phyloP scores from a whole-genome alignment of 202 grass and related monocot genomes.

The Cymbopogon flexuosus region DNA sequence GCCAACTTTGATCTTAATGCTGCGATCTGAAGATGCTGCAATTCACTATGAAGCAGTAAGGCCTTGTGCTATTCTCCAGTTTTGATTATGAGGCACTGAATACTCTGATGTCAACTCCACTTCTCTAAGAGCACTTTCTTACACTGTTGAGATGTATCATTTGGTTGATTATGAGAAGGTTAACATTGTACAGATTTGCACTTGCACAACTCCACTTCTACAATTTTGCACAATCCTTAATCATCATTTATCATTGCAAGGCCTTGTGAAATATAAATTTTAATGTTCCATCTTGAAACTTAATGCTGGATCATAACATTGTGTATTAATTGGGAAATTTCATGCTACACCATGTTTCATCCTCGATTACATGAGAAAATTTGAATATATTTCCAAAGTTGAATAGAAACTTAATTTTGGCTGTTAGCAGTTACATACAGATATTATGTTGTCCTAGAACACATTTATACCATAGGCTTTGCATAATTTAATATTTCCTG shows the following conservation, averaged over 20 bases:
- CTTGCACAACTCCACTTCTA: neutral
- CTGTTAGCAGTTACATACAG: neutral
- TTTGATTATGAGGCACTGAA: neutral
- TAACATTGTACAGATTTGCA: conserved; percentile 16
- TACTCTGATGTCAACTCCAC: conserved; percentile 16
- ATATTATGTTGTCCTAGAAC: neutral
- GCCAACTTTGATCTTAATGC: conserved; percentile 98
- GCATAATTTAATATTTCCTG: neutral
- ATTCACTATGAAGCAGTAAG: conserved; percentile 99
- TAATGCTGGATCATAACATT: conserved; percentile 3
- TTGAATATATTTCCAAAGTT: neutral
- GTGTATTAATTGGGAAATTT: neutral
- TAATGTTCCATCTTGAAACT: neutral
- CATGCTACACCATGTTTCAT: neutral
- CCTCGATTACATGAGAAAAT: neutral
- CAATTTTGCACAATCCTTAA: conserved; percentile 13
- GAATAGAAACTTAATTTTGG: conserved; percentile 15
- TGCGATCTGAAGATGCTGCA: conserved; percentile 89
- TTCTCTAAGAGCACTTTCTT: neutral
- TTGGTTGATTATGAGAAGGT: neutral
- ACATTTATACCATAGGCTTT: conserved; percentile 8
- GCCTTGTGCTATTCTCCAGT: neutral
- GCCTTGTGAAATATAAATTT: conserved; percentile 3
- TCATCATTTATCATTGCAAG: conserved; percentile 5
- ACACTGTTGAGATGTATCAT: neutral